A percentile compares a stretch with the other conserved stretches of the same genome.
Evolutionary conservation across 2,329 filamentous ascomycete species (phyloP).

Genomic region (Pezicula carpinea): DNA sequence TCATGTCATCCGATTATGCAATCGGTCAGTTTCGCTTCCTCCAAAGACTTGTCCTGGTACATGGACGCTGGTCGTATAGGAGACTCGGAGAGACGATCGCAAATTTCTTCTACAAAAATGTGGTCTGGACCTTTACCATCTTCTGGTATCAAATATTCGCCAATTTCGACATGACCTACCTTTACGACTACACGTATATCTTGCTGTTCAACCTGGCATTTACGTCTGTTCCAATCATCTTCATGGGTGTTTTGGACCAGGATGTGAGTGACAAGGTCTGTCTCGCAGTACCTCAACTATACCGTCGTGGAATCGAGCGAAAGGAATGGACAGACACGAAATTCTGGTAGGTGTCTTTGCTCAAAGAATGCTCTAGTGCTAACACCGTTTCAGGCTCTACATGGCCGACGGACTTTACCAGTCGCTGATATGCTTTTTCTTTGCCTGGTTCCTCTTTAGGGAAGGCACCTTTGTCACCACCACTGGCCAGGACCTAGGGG

Average conservation of each 20-base stretch:
- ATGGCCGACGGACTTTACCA: conserved; percentile 96
- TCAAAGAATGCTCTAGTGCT: conserved; percentile 19
- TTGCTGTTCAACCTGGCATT: conserved; percentile 95
- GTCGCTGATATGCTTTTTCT: conserved; percentile 88
- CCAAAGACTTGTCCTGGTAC: conserved; percentile 78
- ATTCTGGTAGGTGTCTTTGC: conserved; percentile 72
- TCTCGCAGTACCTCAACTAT: conserved; percentile 89
- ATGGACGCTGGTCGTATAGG: conserved; percentile 95
- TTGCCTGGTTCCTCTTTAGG: conserved; percentile 77
- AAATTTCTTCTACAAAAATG: conserved; percentile 99
- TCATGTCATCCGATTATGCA: conserved; percentile 94
- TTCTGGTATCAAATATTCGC: conserved; percentile 98
- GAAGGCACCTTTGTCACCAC: conserved; percentile 63
- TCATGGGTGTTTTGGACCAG: conserved; percentile 96
- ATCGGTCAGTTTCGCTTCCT: conserved; percentile 92
- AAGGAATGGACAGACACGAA: conserved; percentile 94
- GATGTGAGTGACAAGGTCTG: conserved; percentile 94
- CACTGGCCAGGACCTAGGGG: conserved; percentile 72
- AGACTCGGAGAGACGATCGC: conserved; percentile 88
- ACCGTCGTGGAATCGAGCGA: conserved; percentile 90
- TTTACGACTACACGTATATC: conserved; percentile 98
- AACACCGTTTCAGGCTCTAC: conserved; percentile 61
- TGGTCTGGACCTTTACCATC: conserved; percentile 93
- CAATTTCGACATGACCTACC: conserved; percentile 93
- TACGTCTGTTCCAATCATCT: conserved; percentile 87